These are phyloP conservation scores for Jatropha multifida DNA, from an alignment of 441 rosid genomes.

Conservation along the genomic window DNA sequence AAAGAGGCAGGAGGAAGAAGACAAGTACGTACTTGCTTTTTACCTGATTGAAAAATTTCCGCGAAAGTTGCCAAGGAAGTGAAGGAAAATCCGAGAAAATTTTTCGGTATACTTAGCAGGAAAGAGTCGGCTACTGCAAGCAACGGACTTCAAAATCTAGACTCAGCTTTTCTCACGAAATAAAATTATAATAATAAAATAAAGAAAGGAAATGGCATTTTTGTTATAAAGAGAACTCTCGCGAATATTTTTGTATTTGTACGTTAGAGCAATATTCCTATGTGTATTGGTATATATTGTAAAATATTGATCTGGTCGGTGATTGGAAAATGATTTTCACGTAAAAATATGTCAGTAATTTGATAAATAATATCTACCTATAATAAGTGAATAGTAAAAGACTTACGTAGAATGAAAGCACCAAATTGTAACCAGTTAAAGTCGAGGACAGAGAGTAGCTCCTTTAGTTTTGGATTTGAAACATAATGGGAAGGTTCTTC, in stretches of 20 bases:
- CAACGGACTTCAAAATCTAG: conserved; percentile 18
- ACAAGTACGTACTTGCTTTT: background rate
- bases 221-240: background rate
- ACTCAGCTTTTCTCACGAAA: background rate
- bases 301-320: background rate
- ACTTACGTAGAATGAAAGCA: background rate
- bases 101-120: background rate
- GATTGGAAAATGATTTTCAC: background rate
- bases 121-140: conserved; percentile 8
- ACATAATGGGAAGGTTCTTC: background rate
- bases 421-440: background rate
- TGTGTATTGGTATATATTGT: background rate
- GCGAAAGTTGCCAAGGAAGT: conserved; percentile 40
- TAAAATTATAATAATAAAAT: background rate
- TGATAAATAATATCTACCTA: background rate
- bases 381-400: no score
- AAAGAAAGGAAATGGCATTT: background rate
- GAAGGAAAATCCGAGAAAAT: conserved; percentile 26
- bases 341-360: background rate
- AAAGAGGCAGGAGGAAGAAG: background rate
- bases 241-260: background rate
- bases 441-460: no score
- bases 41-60: conserved; percentile 41
- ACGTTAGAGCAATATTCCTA: background rate
- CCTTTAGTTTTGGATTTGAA: background rate